A percentile compares a stretch with the other conserved stretches of the same genome.
Conservation (phyloP, 2,329 filamentous ascomycete genomes). For the Cordyceps pruinosa region DNA sequence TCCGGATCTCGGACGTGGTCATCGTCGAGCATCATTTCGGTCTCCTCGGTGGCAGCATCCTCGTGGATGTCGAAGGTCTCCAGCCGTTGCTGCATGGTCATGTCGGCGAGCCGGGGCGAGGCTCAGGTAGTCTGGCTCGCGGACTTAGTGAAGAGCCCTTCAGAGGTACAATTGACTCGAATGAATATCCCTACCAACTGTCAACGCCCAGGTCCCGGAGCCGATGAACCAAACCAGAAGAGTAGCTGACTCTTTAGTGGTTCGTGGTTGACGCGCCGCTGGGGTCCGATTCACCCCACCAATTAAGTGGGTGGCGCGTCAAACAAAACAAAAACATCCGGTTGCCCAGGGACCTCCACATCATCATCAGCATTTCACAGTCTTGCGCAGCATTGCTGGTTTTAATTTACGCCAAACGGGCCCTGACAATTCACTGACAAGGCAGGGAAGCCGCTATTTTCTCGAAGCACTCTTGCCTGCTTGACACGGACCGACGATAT, state of each 20-base stretch:
- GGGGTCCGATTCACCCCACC: neutral
- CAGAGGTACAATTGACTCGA: no score
- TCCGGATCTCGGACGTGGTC: constrained; percentile 24
- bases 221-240: neutral
- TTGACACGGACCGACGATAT: constrained; percentile 6
- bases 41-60: constrained; percentile 43
- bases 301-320: constrained; percentile 11
- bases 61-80: constrained; percentile 43
- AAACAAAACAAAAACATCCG: constrained; percentile 23
- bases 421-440: neutral
- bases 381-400: neutral
- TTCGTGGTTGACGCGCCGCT: constrained; percentile 4
- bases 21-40: constrained; percentile 42
- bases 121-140: neutral
- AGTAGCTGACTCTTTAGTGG: neutral
- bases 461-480: neutral
- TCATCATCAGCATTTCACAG: constrained; percentile 6
- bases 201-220: neutral
- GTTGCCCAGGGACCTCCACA: constrained; percentile 20
- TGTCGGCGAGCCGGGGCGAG: constrained; percentile 13
- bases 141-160: no score
- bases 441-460: neutral
- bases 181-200: neutral
- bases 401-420: neutral
- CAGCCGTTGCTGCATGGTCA: constrained; percentile 21